Evolutionary conservation across 805 yeast genomes (phyloP).

Genomic region (Lipomyces japonicus): DNA sequence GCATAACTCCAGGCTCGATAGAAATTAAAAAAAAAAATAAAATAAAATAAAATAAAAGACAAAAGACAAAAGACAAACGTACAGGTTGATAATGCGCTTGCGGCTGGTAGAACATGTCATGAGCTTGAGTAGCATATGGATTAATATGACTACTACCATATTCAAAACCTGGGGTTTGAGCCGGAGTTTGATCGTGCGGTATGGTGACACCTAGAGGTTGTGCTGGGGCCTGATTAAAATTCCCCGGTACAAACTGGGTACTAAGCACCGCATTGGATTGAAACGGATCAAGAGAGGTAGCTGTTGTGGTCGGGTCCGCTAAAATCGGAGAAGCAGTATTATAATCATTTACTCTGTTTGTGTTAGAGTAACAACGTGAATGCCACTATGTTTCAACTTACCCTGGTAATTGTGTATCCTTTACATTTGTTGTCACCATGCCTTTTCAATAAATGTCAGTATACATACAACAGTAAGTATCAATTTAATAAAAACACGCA

Average conservation of each 20-base stretch:
- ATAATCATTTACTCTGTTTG: no score
- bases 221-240: constrained; percentile 5
- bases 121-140: constrained; percentile 7
- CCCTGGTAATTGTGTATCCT: no score
- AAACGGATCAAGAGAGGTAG: constrained; percentile 11
- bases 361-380: no score
- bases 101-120: constrained; percentile 31
- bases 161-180: not conserved
- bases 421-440: no score
- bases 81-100: constrained; percentile 30
- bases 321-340: no score
- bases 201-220: no score
- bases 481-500: no score
- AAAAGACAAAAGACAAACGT: no score
- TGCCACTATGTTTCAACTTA: no score
- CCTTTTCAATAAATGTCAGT: no score
- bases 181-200: not conserved
- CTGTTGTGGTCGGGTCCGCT: no score
- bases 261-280: constrained; percentile 2
- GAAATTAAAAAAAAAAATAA: not conserved
- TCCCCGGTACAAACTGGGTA: constrained; percentile 13
- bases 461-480: no score
- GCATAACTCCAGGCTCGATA: not conserved
- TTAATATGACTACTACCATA: constrained; percentile 15
- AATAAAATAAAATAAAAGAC: not conserved